Conservation (phyloP, 2,329 filamentous ascomycete genomes). For the Scytalidium lignicola region DNA sequence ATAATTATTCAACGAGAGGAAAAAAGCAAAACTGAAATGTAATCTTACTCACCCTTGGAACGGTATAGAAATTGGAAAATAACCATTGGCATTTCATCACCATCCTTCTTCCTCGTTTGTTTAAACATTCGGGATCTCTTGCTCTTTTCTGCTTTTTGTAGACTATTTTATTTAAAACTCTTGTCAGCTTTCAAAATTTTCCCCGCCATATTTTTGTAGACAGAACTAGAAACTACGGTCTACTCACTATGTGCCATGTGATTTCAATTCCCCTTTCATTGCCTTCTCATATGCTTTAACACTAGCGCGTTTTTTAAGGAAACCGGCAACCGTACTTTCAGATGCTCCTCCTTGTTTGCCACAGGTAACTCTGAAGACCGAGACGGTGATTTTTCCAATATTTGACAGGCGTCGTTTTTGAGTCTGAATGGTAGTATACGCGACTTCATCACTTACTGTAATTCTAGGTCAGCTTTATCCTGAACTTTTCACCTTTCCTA, state of each 20-base stretch:
- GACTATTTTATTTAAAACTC: no score
- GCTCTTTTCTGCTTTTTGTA: not conserved
- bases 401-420: not conserved
- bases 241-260: conserved; percentile 13
- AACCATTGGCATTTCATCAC: conserved; percentile 10
- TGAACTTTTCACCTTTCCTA: not conserved
- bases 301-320: not conserved
- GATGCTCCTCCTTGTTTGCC: not conserved
- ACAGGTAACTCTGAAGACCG: no score
- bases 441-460: not conserved
- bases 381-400: not conserved
- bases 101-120: conserved; percentile 11
- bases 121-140: not conserved
- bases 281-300: conserved; percentile 12
- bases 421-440: not conserved
- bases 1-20: not conserved
- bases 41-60: conserved; percentile 12
- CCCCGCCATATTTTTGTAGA: not conserved
- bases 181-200: no score
- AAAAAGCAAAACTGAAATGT: not conserved
- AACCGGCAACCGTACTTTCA: not conserved
- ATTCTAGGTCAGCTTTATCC: not conserved
- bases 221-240: not conserved
- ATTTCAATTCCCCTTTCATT: conserved; percentile 13
- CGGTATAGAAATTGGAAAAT: conserved; percentile 22